Conservation (phyloP, 176 grass and related monocot genomes). For the Oryza officinalis region DNA sequence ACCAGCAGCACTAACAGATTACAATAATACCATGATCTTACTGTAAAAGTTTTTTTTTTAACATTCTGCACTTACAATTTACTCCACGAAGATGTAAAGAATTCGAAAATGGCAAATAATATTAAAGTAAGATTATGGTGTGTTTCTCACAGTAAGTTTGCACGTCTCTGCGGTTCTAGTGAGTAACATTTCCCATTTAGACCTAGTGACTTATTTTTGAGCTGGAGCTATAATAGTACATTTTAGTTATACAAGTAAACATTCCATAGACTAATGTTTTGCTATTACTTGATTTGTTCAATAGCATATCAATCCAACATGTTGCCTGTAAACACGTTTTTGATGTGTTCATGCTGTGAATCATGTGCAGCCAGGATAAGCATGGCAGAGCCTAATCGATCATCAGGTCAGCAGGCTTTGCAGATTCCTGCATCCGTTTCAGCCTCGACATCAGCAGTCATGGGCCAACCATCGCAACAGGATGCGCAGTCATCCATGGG, state of each 20-base stretch:
- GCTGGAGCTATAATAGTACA: background rate
- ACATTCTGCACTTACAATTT: no score
- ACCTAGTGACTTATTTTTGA: constrained; percentile 7
- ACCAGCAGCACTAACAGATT: background rate
- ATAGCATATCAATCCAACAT: background rate
- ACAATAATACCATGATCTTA: background rate
- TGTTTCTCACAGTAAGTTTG: background rate
- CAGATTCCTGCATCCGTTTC: background rate
- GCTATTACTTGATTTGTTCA: background rate
- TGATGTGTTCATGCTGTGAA: constrained; percentile 25
- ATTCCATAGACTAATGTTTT: background rate
- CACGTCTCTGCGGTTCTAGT: no score
- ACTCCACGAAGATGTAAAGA: background rate
- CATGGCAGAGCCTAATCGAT: background rate
- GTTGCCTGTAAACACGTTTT: background rate
- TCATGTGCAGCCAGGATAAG: constrained; percentile 29
- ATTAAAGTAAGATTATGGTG: no score
- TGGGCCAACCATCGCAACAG: background rate
- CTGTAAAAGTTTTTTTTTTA: background rate
- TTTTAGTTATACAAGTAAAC: background rate
- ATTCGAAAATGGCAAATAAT: background rate
- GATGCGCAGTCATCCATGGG: background rate
- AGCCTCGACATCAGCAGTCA: constrained; percentile 1
- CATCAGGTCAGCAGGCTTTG: constrained; percentile 1
- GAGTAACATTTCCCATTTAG: background rate